Evolutionary conservation across 116 monocot genomes (phyloP), one percentile per base, ranked within the genome.

Genomic region (Posidonia oceanica): DNA sequence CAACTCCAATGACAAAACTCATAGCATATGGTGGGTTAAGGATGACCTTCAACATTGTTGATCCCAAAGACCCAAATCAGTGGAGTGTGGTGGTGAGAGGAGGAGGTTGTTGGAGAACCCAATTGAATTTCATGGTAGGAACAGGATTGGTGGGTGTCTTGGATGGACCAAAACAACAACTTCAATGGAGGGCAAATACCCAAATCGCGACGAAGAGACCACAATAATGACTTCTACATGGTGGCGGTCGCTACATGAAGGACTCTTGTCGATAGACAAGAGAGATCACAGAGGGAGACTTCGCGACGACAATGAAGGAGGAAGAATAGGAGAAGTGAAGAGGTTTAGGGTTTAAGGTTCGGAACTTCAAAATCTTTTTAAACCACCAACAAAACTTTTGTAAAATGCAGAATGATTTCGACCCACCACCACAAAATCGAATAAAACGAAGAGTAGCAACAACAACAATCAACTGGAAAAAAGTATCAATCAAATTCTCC

Each of bases 1-100:
- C 64, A 38, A 18, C 41, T 42, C 17, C 74, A 72, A 93, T 93
- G 93, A 84, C 85, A 42, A 89, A 76, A 69, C 13, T 88, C 74
- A 68, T 81, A 54, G 63, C 75, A 14, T 77, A 82, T 36, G 79
- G 77, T 23, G 77, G 80, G 15, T 21, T 83, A 10, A 79, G 69
- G 77, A 64, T 78, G 53, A 39, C 41, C 22, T 42, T 42, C 15
- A 74, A 56, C 58, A 68, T 39, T 4, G 20, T 21, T 67, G 88
- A 88, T 4, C 67, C 53, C 6, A 69, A 69, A 61, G 72, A 83
- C 55, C 74, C 67, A 66, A 67, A 71, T 53, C 70, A 62, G 39
- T 68, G 67, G 61, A 81, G 75, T 38, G 16, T 61, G 40, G 44
- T 70, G 52, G 63, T 29, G 69, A 51, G 21, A 68, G 68, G 63